Base-by-base conservation (phyloP, 2,329 filamentous ascomycete species). In the Talaromyces pinophilus region DNA sequence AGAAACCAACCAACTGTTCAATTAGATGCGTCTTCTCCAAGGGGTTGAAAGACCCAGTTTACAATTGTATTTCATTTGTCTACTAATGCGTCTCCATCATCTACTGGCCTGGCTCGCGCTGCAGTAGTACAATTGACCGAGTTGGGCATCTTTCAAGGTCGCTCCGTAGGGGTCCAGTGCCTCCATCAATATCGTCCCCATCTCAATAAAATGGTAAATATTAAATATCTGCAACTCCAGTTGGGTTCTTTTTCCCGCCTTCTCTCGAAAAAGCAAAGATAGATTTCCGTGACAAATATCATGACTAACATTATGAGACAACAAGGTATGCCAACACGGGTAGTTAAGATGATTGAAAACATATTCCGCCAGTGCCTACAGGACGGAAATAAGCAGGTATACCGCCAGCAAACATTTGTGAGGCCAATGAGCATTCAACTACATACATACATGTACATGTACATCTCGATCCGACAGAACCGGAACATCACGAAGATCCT, bases 1-100 rank as follows among this genome's bases (percentile, higher is more conserved):
- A 79, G 76, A 73, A 63, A 62, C 33, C 72, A 67, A 46, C 54
- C 6, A 52, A 73, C 71, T 69, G 76, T 75, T 73, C 74, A 74
- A 73, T 72, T 73, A 71, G 72, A 74, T 73, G 69, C 60, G 48
- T 59, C 52, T 44, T 59, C 44, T 59, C 22, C 19, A 40, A 40
- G 22, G 50, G 46, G 17, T 61, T 59, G 10, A 52, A 55, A 25
- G 28, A 30, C 35, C 33, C 54, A 63, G 54, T 59, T 63, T 35
- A 54, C 61, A 62, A 66, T 63, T 62, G 60, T 59, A 67, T 67
- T 63, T 62, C 64, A 35, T 65, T 65, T 65, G 63, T 65, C 30
- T 59, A 19, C 54, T 40, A 57, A 17, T 38, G 25, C 25, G 25
- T 25, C 3, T 25, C 25, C 25, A 25, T 25, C 25, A 50, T 25